Base-by-base conservation (phyloP, 257 asterid genomes). In the Solanum acaule region DNA sequence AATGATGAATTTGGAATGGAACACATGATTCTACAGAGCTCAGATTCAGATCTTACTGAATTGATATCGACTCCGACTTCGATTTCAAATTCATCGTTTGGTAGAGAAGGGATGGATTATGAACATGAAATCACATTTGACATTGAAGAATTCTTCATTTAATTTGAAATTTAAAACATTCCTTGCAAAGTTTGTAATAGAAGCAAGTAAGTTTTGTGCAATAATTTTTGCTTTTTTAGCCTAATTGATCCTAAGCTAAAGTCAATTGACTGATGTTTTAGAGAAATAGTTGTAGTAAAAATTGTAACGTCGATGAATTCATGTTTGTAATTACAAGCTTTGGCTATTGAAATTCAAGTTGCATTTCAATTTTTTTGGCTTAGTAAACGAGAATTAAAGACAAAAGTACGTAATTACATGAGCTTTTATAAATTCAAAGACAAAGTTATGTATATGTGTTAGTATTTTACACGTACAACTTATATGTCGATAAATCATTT, bases 31-130 rank as follows among this genome's bases (percentile, higher is more conserved):
- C 29, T 92, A 42, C 92, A 79, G 65, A 73, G 87, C 68, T 91
- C 92, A 3, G 93, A 91, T 14, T 90, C 92, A 10, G 95, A 92
- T 71, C 90, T 90, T 11, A 87, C 90, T 15, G 96, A 96, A 67
- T 92, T 92, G 31, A 90, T 92, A 12, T 92, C 98, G 0, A 93
- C 92, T 77, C 92, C 93, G 4, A 95, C 93, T 16, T 94, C 94
- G 22, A 83, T 38, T 22, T 73, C 87, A 31, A 88, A 79, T 85
- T 89, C 94, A 56, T 89, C 93, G 0, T 91, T 90, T 18, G 89
- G 10, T 9, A 44, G 84, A 2, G 94, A 93, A 35, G 86, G 91
- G 84, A 92, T 90, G 0, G 94, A 93, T 88, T 91, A 93, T 78
- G 93, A 90, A 59, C 86, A 93, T 27, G 85, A 20, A 44, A 84